Percentiles rank a stretch among this genome's conserved stretches.
These are phyloP conservation scores for Lotmaria passim DNA, from an alignment of 208 protist species.

Conservation along the genomic window DNA sequence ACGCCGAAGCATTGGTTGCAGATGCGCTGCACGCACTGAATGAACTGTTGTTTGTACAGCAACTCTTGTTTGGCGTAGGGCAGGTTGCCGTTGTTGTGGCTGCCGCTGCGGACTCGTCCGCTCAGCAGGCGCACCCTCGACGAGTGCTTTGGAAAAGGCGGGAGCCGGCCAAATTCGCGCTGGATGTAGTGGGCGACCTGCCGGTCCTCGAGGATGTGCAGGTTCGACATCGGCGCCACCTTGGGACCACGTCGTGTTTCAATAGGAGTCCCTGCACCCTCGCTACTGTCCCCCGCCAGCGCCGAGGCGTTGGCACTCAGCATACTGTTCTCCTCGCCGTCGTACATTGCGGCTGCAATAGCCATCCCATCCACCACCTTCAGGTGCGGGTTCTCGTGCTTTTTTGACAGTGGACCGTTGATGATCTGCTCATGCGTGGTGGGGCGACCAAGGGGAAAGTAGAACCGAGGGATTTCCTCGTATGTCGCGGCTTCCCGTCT, in stretches of 20 bases:
- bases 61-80: slow-evolving; percentile 62
- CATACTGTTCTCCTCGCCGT: slow-evolving; percentile 31
- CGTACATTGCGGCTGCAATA: slow-evolving; percentile 42
- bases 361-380: slow-evolving; percentile 65
- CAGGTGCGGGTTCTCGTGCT: slow-evolving; percentile 75
- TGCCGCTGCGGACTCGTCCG: slow-evolving; percentile 29
- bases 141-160: slow-evolving; percentile 45
- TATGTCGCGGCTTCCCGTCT: slow-evolving; percentile 38
- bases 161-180: slow-evolving; percentile 72
- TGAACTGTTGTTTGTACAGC: slow-evolving; percentile 62
- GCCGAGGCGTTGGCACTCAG: slow-evolving; percentile 20
- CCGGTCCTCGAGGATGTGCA: slow-evolving; percentile 65
- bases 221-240: slow-evolving; percentile 50
- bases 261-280: slow-evolving; percentile 9
- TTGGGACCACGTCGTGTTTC: slow-evolving; percentile 25
- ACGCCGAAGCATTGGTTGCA: slow-evolving; percentile 84
- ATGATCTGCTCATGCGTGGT: slow-evolving; percentile 49
- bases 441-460: slow-evolving; percentile 70
- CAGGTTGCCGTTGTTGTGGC: slow-evolving; percentile 21
- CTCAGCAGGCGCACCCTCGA: slow-evolving; percentile 48
- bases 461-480: slow-evolving; percentile 88
- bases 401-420: slow-evolving; percentile 47
- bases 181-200: slow-evolving; percentile 66
- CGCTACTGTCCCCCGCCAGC: slow-evolving; percentile 9
- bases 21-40: slow-evolving; percentile 71